Conservation (phyloP, 306 rosid genomes). For the Alnus glutinosa region DNA sequence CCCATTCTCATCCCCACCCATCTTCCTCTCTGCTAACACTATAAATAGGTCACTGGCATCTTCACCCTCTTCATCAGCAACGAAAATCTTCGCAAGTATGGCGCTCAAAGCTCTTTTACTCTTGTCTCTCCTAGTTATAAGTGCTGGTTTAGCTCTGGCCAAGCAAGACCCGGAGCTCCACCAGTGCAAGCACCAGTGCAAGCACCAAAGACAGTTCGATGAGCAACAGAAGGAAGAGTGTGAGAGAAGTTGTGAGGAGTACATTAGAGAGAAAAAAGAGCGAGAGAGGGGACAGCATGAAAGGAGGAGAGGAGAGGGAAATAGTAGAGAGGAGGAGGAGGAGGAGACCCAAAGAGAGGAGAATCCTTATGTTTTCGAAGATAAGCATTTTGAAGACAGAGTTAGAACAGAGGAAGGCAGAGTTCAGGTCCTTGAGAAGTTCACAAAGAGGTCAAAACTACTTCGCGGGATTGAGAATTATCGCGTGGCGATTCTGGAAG, state of each 20-base stretch:
- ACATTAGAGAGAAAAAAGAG: constrained; percentile 34
- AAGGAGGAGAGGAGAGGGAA: neutral
- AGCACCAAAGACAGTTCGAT: constrained; percentile 30
- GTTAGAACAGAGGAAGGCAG: constrained; percentile 51
- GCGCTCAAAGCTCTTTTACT: constrained; percentile 14
- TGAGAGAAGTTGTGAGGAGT: constrained; percentile 37
- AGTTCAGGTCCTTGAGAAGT: constrained; percentile 44
- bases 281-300: constrained; percentile 18
- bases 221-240: constrained; percentile 32
- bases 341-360: neutral
- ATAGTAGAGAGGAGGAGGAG: neutral
- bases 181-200: constrained; percentile 63
- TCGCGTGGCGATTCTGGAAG: constrained; percentile 50
- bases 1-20: neutral
- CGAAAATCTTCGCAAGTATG: constrained; percentile 3
- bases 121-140: constrained; percentile 21
- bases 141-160: constrained; percentile 16
- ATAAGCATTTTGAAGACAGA: constrained; percentile 36
- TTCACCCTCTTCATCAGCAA: constrained; percentile 1
- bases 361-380: constrained; percentile 50
- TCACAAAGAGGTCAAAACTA: constrained; percentile 44
- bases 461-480: constrained; percentile 58
- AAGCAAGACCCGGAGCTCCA: constrained; percentile 38
- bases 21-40: neutral
- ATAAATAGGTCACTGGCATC: neutral